phyloP scores from a whole-genome alignment of 192 early-diverging fungal genomes.

The Coemansia sp. region DNA sequence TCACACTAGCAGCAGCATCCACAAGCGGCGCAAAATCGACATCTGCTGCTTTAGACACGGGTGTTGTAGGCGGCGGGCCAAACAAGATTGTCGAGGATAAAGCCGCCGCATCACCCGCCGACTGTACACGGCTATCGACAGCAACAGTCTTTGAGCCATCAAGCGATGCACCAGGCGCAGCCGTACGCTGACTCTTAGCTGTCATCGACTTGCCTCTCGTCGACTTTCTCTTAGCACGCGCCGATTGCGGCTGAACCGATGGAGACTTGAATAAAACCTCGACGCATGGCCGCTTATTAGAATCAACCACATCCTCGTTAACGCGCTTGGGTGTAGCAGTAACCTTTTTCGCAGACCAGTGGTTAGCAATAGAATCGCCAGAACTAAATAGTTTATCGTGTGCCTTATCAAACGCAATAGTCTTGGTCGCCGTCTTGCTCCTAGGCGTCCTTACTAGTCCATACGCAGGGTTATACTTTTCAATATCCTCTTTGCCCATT shows the following conservation, averaged over 20 bases:
- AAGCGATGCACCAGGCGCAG: conserved; percentile 1
- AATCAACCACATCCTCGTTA: conserved; percentile 10
- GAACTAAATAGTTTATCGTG: conserved; percentile 43
- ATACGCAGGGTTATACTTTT: conserved; percentile 14
- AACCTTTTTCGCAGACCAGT: conserved; percentile 46
- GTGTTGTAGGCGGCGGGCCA: neutral
- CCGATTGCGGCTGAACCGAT: conserved; percentile 18
- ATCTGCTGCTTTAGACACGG: neutral
- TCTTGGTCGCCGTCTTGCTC: conserved; percentile 13
- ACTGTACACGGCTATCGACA: neutral
- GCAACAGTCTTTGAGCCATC: conserved; percentile 29
- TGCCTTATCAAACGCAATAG: conserved; percentile 33
- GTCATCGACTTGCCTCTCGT: conserved; percentile 29
- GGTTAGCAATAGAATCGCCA: conserved; percentile 48
- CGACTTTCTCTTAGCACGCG: conserved; percentile 15
- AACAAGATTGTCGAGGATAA: conserved; percentile 28
- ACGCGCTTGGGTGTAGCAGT: conserved; percentile 42
- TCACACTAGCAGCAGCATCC: neutral
- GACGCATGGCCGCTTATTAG: conserved; percentile 43
- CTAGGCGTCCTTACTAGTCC: conserved; percentile 20
- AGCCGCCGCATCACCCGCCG: neutral
- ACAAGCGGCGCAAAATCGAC: conserved; percentile 17
- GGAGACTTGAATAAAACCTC: conserved; percentile 40
- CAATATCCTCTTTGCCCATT: conserved; percentile 25
- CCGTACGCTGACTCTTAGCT: conserved; percentile 21